Evolutionary conservation across 495 filamentous ascomycete genomes (phyloP), one percentile per base, ranked within the genome.

Genomic region (Penicillium ucsense): DNA sequence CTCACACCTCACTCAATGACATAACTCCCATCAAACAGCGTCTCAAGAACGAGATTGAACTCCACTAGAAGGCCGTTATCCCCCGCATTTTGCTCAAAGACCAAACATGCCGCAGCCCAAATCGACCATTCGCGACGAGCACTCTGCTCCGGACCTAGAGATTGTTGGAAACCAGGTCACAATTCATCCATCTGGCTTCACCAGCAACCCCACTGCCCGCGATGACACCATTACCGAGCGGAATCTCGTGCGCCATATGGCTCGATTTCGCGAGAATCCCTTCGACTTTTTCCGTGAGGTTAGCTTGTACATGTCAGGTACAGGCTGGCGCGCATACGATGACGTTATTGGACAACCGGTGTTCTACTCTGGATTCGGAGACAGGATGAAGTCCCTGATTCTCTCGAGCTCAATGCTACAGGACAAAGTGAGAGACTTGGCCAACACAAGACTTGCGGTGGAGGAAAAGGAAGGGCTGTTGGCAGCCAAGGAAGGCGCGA

Each of bases 301-400:
- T 49, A 87, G 83, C 46, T 72, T 94, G 38, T 86, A 96, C 64
- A 84, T 95, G 52, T 88, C 84, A 4, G 92, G 92, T 44, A 84
- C 84, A 3, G 89, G 88, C 46, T 98, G 92, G 92, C 82, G 92
- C 45, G 85, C 84, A 50, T 98, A 98, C 72, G 88, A 96, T 63
- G 72, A 85, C 45, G 75, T 88, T 51, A 80, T 96, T 53, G 92
- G 92, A 8, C 91, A 95, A 63, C 86, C 88, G 1, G 83, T 96
- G 34, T 97, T 89, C 73, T 97, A 96, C 62, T 68, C 82, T 5
- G 92, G 92, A 11, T 98, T 94, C 66, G 81, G 81, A 34, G 92
- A 96, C 49, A 79, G 86, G 38, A 96, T 98, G 81, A 94, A 85
- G 67, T 64, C 66, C 10, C 66, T 71, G 33, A 85, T 97, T 12